These are phyloP conservation scores for Pleodorina starrii DNA, from an alignment of 139 green algal genomes.

Conservation along the genomic window DNA sequence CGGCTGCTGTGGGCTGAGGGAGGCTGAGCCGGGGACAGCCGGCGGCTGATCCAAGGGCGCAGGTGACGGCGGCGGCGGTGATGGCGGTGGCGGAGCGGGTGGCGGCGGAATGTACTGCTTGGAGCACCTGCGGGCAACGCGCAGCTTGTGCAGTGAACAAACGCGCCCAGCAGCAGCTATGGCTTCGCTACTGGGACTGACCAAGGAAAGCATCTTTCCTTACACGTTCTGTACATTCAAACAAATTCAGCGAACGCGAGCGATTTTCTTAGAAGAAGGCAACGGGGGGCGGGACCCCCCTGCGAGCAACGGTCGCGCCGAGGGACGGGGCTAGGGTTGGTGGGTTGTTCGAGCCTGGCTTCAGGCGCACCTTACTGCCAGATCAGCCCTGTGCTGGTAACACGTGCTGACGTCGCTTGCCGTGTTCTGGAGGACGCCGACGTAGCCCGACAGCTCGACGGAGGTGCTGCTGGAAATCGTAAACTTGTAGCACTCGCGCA, in stretches of 20 bases:
- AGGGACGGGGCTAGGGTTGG: too few relatives aligned
- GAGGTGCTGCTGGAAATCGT: not conserved
- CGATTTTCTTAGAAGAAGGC: too few relatives aligned
- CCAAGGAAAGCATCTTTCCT: too few relatives aligned
- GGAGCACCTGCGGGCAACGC: constrained; percentile 10
- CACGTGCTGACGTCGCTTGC: not conserved
- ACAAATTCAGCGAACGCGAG: too few relatives aligned
- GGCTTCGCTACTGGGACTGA: too few relatives aligned
- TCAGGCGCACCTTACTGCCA: constrained; percentile 14
- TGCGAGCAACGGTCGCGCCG: too few relatives aligned
- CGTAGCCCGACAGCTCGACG: constrained; percentile 4
- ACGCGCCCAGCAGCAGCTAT: too few relatives aligned
- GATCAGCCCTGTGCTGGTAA: not conserved
- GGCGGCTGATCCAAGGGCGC: not conserved
- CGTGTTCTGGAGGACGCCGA: not conserved
- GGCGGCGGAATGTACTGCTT: constrained; percentile 21
- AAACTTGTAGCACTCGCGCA: not conserved
- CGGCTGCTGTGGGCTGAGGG: not conserved
- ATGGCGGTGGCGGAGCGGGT: not conserved
- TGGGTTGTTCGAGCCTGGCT: too few relatives aligned
- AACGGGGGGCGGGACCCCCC: too few relatives aligned
- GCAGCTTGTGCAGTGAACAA: too few relatives aligned
- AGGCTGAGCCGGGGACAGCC: not conserved
- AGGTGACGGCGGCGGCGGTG: not conserved
- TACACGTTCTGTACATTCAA: too few relatives aligned